These are phyloP conservation scores for Aplosporella prunicola DNA, from an alignment of 2,329 filamentous ascomycete species.

Conservation along the genomic window DNA sequence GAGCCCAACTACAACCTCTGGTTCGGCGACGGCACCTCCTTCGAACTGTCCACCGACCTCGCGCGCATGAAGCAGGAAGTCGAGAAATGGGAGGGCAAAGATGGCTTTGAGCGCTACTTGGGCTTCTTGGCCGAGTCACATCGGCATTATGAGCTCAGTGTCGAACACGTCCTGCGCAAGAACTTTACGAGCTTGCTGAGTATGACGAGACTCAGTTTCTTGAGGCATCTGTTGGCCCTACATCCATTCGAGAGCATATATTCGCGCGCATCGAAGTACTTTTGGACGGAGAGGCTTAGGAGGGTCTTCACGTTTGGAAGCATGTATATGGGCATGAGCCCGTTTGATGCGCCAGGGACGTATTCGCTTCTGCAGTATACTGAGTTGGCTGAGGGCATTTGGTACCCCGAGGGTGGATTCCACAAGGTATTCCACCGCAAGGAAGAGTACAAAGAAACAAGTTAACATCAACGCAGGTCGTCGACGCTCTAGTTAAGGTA, in stretches of 20 bases:
- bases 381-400: conserved; percentile 65
- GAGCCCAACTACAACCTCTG: conserved; percentile 68
- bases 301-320: conserved; percentile 68
- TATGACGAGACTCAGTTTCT: conserved; percentile 50
- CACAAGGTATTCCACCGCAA: conserved; percentile 39
- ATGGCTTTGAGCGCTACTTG: conserved; percentile 61
- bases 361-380: conserved; percentile 68
- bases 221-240: conserved; percentile 49
- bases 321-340: conserved; percentile 78
- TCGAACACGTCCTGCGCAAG: conserved; percentile 54
- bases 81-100: conserved; percentile 62
- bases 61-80: conserved; percentile 62
- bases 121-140: conserved; percentile 58
- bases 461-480: conserved; percentile 25
- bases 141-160: conserved; percentile 59
- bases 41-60: conserved; percentile 58
- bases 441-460: neutral
- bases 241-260: conserved; percentile 67
- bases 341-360: conserved; percentile 65
- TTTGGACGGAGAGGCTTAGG: conserved; percentile 58
- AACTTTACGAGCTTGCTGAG: conserved; percentile 56
- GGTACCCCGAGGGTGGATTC: conserved; percentile 65
- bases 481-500: conserved; percentile 55
- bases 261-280: conserved; percentile 55
- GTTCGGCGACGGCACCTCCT: conserved; percentile 57